Evolutionary conservation across 1,284 basidiomycete genomes (phyloP).

Genomic region (Trichosporon sp.): DNA sequence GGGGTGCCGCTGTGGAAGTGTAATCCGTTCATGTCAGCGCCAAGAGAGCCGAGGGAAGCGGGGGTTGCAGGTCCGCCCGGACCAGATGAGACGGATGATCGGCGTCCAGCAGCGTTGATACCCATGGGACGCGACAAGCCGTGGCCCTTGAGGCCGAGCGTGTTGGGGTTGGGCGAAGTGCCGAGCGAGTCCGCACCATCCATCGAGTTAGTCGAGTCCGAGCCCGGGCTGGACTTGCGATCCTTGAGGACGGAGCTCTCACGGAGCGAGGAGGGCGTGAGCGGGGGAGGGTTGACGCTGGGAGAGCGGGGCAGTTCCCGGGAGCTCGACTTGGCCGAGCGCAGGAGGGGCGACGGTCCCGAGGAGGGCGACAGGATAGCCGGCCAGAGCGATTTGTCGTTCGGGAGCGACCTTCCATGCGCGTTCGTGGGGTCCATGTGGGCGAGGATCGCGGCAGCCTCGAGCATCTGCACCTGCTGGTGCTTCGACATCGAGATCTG

Average conservation of each 20-base stretch:
- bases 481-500: conserved; percentile 95
- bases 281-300: conserved; percentile 39
- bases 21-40: conserved; percentile 46
- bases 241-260: conserved; percentile 39
- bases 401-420: conserved; percentile 75
- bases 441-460: conserved; percentile 93
- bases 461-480: conserved; percentile 95
- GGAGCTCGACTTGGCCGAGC: conserved; percentile 39
- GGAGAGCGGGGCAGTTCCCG: conserved; percentile 52
- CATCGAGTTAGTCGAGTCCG: conserved; percentile 52
- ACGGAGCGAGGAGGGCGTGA: conserved; percentile 48
- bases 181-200: conserved; percentile 37
- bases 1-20: conserved; percentile 42
- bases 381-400: conserved; percentile 78
- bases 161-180: conserved; percentile 28
- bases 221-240: conserved; percentile 46
- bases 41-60: conserved; percentile 43
- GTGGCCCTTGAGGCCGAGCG: conserved; percentile 23
- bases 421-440: conserved; percentile 68
- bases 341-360: conserved; percentile 43
- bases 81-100: conserved; percentile 33
- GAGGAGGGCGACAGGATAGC: conserved; percentile 59
- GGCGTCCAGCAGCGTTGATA: conserved; percentile 29
- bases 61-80: conserved; percentile 40
- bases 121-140: conserved; percentile 27